Base-by-base conservation (phyloP, 331 rosid genomes). In the Malus hybrid region DNA sequence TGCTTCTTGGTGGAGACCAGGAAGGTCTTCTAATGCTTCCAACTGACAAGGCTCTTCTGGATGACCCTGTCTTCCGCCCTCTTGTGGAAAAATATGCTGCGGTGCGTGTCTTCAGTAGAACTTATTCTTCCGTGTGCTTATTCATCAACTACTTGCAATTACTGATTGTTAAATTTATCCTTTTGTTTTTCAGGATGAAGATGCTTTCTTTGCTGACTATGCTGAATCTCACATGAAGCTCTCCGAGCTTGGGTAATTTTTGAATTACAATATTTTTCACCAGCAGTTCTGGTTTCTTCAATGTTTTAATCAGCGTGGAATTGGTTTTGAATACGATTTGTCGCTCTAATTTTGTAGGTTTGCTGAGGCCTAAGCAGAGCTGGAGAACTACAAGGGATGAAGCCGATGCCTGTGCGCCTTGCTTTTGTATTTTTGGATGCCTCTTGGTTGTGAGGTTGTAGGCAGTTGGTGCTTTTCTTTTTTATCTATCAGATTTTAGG, bases 31-130 rank as follows among this genome's bases (percentile, higher is more conserved):
- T 95, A 68, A 87, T 89, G 83, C 84, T 95, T 76, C 91, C 92
- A 62, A 56, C 87, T 63, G 99, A 95, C 70, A 95, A 89, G 87
- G 87, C 97, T 11, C 99, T 95, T 70, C 74, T 95, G 56, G 6
- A 13, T 33, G 99, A 95, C 76, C 88, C 99, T 0, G 93, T 78
- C 19, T 95, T 95, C 98, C 98, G 97, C 61, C 98, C 98, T 6
- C 93, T 95, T 22, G 99, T 95, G 16, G 99, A 92, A 0, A 90
- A 90, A 92, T 95, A 95, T 80, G 99, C 98, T 13, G 94, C 85
- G 53, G 99, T 95, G 24, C 7, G 93, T 84, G 77, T 7, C 13
- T 36, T 6, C 30, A 24, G 5, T 7, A 16, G 14, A 1, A 52
- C 12, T 61, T 11, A 10, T 24, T 53, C 57, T 8, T 26, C n/a